These are phyloP conservation scores for Diaporthe humulicola DNA, from an alignment of 2,329 filamentous ascomycete species.

Conservation along the genomic window DNA sequence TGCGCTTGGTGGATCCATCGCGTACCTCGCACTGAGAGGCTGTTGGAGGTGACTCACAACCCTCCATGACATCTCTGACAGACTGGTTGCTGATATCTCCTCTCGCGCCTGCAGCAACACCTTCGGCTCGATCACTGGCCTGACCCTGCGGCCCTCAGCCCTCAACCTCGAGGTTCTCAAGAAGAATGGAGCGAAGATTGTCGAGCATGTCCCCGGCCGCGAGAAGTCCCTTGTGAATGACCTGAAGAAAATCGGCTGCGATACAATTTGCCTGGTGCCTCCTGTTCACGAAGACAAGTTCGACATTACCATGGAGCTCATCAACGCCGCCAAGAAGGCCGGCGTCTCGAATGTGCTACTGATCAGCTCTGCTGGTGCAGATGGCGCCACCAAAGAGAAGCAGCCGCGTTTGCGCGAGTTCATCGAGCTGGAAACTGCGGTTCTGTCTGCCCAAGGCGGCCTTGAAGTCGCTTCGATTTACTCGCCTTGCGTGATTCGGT, in stretches of 20 bases:
- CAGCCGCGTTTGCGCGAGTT: constrained; percentile 65
- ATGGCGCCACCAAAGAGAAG: constrained; percentile 61
- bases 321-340: constrained; percentile 59
- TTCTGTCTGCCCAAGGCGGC: constrained; percentile 60
- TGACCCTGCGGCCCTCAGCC: constrained; percentile 56
- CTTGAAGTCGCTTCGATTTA: constrained; percentile 41
- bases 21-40: constrained; percentile 59
- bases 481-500: not conserved
- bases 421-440: constrained; percentile 60
- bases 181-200: constrained; percentile 56
- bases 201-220: constrained; percentile 57
- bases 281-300: constrained; percentile 60
- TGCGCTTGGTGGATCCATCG: constrained; percentile 64
- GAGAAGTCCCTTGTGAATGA: constrained; percentile 57
- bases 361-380: constrained; percentile 62
- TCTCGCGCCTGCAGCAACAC: too few relatives aligned
- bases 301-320: constrained; percentile 59
- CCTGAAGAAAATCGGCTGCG: constrained; percentile 58
- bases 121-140: constrained; percentile 55
- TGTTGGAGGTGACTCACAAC: constrained; percentile 52
- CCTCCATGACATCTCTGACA: too few relatives aligned
- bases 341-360: constrained; percentile 60
- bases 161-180: constrained; percentile 55
- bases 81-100: too few relatives aligned
- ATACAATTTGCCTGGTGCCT: constrained; percentile 64